Conservation (phyloP, 2,329 filamentous ascomycete genomes). For the Zasmidium angulare region DNA sequence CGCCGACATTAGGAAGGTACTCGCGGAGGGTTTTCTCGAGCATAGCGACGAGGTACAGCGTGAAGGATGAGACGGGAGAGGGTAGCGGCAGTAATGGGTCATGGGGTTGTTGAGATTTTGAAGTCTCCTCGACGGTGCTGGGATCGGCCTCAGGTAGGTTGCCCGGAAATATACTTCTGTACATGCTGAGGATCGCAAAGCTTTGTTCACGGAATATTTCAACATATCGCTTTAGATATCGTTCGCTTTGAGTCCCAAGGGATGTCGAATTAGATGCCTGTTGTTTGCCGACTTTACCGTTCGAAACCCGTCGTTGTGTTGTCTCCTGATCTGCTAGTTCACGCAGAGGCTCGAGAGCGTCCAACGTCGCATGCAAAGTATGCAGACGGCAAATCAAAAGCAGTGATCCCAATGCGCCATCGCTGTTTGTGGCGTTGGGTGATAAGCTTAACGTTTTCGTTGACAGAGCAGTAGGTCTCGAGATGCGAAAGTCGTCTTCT, state of each 20-base stretch:
- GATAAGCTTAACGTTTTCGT: conserved; percentile 31
- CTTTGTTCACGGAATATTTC: conserved; percentile 98
- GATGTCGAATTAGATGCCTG: conserved; percentile 42
- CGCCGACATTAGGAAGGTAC: conserved; percentile 80
- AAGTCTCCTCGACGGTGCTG: not conserved
- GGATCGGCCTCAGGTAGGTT: conserved; percentile 42
- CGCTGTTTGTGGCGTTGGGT: conserved; percentile 31
- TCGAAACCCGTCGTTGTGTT: conserved; percentile 40
- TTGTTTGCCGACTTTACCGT: conserved; percentile 38
- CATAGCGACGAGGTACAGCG: conserved; percentile 77
- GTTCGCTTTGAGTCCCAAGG: conserved; percentile 89
- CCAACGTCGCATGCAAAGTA: conserved; percentile 75
- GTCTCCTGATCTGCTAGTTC: conserved; percentile 89
- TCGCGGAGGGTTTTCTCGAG: conserved; percentile 71
- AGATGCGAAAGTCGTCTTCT: conserved; percentile 17
- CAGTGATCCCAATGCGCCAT: conserved; percentile 75
- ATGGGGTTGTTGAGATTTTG: not conserved
- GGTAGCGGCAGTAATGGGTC: conserved; percentile 60
- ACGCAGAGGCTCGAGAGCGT: conserved; percentile 78
- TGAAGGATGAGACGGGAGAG: conserved; percentile 77
- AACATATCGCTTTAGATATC: conserved; percentile 91
- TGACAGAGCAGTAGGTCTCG: conserved; percentile 28
- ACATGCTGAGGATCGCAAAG: conserved; percentile 93
- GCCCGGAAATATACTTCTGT: conserved; percentile 80
- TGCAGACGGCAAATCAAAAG: conserved; percentile 85